Conservation (phyloP, 106 monocot genomes). For the Dioscorea zingiberensis region DNA sequence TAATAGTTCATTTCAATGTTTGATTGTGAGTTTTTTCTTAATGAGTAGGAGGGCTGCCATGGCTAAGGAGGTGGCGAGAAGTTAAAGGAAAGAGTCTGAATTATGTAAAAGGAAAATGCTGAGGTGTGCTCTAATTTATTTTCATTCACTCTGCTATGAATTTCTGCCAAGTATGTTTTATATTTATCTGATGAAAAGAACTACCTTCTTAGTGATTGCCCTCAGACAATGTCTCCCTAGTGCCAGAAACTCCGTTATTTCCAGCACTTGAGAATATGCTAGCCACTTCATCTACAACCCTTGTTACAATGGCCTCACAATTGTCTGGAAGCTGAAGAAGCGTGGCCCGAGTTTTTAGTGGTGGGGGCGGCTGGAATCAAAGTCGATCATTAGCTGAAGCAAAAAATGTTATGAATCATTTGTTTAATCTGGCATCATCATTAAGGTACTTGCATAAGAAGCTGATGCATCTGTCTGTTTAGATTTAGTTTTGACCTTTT, state of each 20-base stretch:
- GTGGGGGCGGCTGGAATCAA: constrained; percentile 84
- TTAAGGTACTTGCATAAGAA: constrained; percentile 43
- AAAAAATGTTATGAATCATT: constrained; percentile 76
- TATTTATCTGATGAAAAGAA: constrained; percentile 11
- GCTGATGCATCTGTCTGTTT: too few species aligned
- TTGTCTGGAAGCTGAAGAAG: constrained; percentile 93
- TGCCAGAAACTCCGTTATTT: constrained; percentile 83
- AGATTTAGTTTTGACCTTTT: neutral
- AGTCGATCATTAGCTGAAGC: constrained; percentile 74
- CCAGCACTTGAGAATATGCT: constrained; percentile 93
- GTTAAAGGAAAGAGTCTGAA: constrained; percentile 82
- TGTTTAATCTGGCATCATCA: constrained; percentile 69
- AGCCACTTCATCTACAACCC: constrained; percentile 56
- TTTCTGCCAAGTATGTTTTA: neutral
- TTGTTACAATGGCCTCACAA: constrained; percentile 92
- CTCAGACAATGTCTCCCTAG: constrained; percentile 88
- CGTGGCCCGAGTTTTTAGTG: constrained; percentile 66
- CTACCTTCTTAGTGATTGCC: constrained; percentile 34
- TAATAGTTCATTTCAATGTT: too few species aligned
- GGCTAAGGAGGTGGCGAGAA: constrained; percentile 75
- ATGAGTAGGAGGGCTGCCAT: constrained; percentile 68
- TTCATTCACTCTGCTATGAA: neutral
- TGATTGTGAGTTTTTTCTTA: too few species aligned
- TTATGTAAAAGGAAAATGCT: constrained; percentile 42
- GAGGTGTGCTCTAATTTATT: constrained; percentile 27